Evolutionary conservation across 495 filamentous ascomycete genomes (phyloP), one percentile per base, ranked within the genome.

Genomic region (Daldinia caldariorum): DNA sequence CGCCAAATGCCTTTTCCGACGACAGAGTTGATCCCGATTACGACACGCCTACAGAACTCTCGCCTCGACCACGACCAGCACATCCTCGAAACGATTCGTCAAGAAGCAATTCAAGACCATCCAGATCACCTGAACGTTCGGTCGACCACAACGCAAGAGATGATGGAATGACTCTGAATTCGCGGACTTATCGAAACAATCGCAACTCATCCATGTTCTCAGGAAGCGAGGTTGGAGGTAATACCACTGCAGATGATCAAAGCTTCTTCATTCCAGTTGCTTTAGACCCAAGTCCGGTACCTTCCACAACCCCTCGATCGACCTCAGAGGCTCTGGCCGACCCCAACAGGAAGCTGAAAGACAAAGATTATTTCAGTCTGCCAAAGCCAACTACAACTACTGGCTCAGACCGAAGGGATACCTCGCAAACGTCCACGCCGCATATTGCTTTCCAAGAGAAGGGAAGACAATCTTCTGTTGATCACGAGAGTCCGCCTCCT

Each of bases 371-470:
- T 60, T 88, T 88, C 74, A 73, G 61, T 57, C 63, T 78, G 31
- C 43, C 79, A 9, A 79, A 76, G 68, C 72, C 70, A 35, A 16
- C 69, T 18, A 65, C 70, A 35, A 16, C 69, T 18, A 65, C 76
- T 4, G 32, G 72, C 31, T 58, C 73, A 6, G 77, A 81, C 61
- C 81, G 74, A 60, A 79, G 74, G 32, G 58, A 72, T 12, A 82
- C 80, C 31, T 82, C 82, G 5, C 80, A 82, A 50, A 77, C 82
- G 3, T 82, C 87, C 9, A 92, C 91, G 7, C 92, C 93, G 37
- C 94, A 98, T 78, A 97, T 97, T 74, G 92, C 92, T 39, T 96
- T 92, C 76, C 93, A 97, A 77, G 92, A 96, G 73, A 94, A 94
- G 75, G 89, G 89, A 0, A 86, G 92, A 51, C 88, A 92, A 72